Evolutionary conservation across 805 yeast genomes (phyloP).

Genomic region (Lipomyces orientalis): DNA sequence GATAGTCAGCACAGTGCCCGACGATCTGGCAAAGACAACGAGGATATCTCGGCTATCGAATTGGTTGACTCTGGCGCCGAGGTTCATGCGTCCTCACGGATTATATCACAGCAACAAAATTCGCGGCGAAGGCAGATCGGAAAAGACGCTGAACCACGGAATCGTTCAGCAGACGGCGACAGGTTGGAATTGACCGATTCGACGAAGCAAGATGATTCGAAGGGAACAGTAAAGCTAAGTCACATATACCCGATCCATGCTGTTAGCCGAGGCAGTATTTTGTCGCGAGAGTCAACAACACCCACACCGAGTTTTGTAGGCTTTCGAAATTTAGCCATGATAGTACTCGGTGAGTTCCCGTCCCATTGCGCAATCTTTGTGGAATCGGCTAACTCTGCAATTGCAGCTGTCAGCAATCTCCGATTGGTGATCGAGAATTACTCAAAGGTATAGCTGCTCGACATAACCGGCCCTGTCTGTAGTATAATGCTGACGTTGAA

Average conservation of each 20-base stretch:
- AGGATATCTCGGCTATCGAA: background rate
- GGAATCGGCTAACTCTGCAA: background rate
- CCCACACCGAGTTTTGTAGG: constrained; percentile 46
- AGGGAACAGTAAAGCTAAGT: constrained; percentile 15
- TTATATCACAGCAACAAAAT: background rate
- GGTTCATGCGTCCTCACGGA: background rate
- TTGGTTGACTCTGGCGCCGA: background rate
- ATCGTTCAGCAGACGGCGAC: background rate
- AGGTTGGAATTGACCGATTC: background rate
- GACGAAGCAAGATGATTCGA: background rate
- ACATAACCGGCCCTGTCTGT: background rate
- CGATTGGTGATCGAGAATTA: constrained; percentile 50
- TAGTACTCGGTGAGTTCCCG: constrained; percentile 42
- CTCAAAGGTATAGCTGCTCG: constrained; percentile 32
- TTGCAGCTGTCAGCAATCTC: constrained; percentile 46
- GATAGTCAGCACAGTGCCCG: background rate
- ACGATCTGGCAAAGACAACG: background rate
- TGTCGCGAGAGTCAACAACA: constrained; percentile 35
- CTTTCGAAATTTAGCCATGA: constrained; percentile 50
- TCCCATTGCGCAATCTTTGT: too few species aligned
- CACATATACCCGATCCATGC: constrained; percentile 34
- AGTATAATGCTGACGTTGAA: background rate
- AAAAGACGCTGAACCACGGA: background rate
- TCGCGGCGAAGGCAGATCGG: background rate
- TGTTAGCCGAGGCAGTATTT: constrained; percentile 25